A percentile compares a stretch with the other conserved stretches of the same genome.
These are phyloP conservation scores for Cavenderia fasciculata DNA, from an alignment of 78 protist species.

Conservation along the genomic window DNA sequence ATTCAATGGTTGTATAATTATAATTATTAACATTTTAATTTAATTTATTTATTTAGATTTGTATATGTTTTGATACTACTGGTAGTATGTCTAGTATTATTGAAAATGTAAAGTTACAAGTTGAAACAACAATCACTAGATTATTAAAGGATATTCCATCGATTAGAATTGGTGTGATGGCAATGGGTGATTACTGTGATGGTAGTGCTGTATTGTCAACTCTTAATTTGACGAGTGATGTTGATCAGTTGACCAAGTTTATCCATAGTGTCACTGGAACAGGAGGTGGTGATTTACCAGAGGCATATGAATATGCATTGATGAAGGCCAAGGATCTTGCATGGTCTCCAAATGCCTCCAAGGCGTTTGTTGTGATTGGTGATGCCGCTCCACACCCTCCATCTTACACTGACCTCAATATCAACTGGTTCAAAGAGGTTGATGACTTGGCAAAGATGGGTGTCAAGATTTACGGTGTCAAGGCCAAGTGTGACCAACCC, in stretches of 20 bases:
- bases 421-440: conserved; percentile 3
- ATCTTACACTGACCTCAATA: conserved; percentile 30
- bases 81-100: conserved; percentile 31
- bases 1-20: too few relatives aligned
- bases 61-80: conserved; percentile 80
- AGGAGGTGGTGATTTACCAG: conserved; percentile 77
- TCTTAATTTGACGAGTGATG: conserved; percentile 22
- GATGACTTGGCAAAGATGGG: conserved; percentile 45
- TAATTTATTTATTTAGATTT: too few relatives aligned
- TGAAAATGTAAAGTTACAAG: conserved; percentile 22
- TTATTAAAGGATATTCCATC: conserved; percentile 36
- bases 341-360: conserved; percentile 52
- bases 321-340: conserved; percentile 1
- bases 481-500: conserved; percentile 12
- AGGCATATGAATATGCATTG: conserved; percentile 71
- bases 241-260: background rate
- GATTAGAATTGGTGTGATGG: conserved; percentile 68
- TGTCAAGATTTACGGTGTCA: conserved; percentile 76
- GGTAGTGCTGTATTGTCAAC: background rate
- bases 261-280: conserved; percentile 31
- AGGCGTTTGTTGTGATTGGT: conserved; percentile 78
- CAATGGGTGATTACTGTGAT: conserved; percentile 74
- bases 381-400: conserved; percentile 74
- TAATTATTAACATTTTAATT: too few relatives aligned
- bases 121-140: conserved; percentile 14